phyloP scores from a whole-genome alignment of 495 filamentous ascomycete genomes.

The Podospora conica region DNA sequence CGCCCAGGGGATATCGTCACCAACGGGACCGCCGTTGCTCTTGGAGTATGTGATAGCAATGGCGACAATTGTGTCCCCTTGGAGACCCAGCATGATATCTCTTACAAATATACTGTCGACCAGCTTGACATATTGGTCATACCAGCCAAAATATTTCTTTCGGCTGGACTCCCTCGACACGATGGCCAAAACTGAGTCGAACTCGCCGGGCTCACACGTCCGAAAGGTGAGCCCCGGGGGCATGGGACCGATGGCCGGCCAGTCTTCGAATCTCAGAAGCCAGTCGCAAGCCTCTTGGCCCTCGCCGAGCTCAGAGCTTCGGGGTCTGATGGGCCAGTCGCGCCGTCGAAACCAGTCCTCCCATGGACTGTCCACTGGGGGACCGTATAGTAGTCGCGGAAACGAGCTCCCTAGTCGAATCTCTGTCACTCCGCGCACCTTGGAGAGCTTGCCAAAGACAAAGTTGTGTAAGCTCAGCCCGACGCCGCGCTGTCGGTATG shows the following conservation, averaged over 20 bases:
- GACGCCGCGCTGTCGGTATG: conserved; percentile 48
- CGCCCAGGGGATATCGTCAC: conserved; percentile 55
- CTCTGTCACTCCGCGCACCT: conserved; percentile 47
- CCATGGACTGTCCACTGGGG: conserved; percentile 39
- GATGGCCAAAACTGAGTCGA: conserved; percentile 47
- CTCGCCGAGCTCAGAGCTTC: conserved; percentile 29
- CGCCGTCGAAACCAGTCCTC: conserved; percentile 55
- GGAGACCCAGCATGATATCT: conserved; percentile 45
- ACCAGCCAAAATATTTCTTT: conserved; percentile 47
- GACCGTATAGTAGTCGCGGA: conserved; percentile 53
- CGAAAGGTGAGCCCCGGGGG: conserved; percentile 38
- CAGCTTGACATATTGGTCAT: conserved; percentile 48
- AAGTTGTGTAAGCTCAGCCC: conserved; percentile 53
- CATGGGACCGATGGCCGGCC: conserved; percentile 35
- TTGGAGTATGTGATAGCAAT: conserved; percentile 51
- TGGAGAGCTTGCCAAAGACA: conserved; percentile 46
- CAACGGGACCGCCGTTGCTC: conserved; percentile 45
- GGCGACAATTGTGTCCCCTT: conserved; percentile 44
- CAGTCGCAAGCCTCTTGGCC: conserved; percentile 52
- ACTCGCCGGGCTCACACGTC: conserved; percentile 46
- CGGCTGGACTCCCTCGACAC: conserved; percentile 40
- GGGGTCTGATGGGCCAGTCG: conserved; percentile 48
- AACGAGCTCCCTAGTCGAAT: conserved; percentile 57
- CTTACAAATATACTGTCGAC: conserved; percentile 39
- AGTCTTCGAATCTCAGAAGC: conserved; percentile 48